Percentiles rank a stretch among this genome's conserved stretches.
Evolutionary conservation across 768 basidiomycete genomes (phyloP).

Genomic region (Mycena alexandri): DNA sequence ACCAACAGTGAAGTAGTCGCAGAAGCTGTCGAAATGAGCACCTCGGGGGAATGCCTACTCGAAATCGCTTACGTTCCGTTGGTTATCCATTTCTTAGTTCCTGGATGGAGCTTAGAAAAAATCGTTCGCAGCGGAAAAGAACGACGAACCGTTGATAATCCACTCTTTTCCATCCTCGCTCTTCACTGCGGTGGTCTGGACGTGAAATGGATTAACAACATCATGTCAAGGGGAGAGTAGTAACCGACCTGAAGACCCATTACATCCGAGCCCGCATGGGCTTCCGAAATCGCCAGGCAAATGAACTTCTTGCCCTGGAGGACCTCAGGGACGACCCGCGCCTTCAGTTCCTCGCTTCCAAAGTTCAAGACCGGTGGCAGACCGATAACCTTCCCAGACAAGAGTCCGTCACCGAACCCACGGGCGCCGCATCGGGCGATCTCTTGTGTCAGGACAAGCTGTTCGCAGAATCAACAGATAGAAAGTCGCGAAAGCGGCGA

Average conservation of each 20-base stretch:
- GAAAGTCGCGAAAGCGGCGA: background rate
- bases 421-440: conserved; percentile 75
- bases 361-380: conserved; percentile 94
- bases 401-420: conserved; percentile 88
- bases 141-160: conserved; percentile 75
- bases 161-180: conserved; percentile 86
- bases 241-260: conserved; percentile 63
- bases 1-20: conserved; percentile 77
- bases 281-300: conserved; percentile 89
- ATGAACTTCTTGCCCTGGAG: conserved; percentile 86
- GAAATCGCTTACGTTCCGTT: conserved; percentile 70
- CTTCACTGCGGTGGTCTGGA: conserved; percentile 81
- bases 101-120: conserved; percentile 30
- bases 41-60: conserved; percentile 11
- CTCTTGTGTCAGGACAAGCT: conserved; percentile 91
- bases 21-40: conserved; percentile 50
- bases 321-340: conserved; percentile 74
- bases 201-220: background rate
- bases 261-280: conserved; percentile 90
- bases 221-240: background rate
- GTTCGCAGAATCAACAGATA: conserved; percentile 9
- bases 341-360: conserved; percentile 72
- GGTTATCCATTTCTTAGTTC: conserved; percentile 91
- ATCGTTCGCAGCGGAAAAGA: background rate
- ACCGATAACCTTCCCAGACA: conserved; percentile 87